These are phyloP conservation scores for Phytophthora podocarpi DNA, from an alignment of 352 stramenopile species.

Conservation along the genomic window DNA sequence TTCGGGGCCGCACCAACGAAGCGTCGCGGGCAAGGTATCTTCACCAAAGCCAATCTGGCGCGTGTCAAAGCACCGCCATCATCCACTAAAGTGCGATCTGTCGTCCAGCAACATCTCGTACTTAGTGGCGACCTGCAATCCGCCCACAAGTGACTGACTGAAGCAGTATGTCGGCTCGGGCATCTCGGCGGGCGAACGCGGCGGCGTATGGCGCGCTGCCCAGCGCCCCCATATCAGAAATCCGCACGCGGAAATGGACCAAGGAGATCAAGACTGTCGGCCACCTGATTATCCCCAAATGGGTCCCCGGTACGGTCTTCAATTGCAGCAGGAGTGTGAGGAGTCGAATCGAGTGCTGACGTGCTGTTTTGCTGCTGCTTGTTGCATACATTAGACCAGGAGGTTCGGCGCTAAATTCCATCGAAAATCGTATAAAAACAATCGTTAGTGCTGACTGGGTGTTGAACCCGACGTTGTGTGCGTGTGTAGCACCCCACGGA, in stretches of 20 bases:
- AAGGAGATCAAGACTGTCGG: slow-evolving; percentile 74
- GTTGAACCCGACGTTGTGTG: background rate
- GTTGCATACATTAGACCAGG: slow-evolving; percentile 45
- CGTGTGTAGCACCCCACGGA: slow-evolving; percentile 55
- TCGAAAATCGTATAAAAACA: background rate
- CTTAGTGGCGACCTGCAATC: no score
- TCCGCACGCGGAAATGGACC: slow-evolving; percentile 77
- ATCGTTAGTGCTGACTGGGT: background rate
- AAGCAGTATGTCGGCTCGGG: slow-evolving; percentile 57
- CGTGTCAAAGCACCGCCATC: no score
- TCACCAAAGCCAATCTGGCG: slow-evolving; percentile 10
- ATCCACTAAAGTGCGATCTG: background rate
- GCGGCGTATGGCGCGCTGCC: slow-evolving; percentile 42
- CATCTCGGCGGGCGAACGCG: slow-evolving; percentile 39
- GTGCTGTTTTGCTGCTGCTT: slow-evolving; percentile 2
- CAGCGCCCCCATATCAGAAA: slow-evolving; percentile 59
- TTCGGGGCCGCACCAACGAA: no score
- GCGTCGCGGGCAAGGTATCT: no score
- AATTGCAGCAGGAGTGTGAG: background rate
- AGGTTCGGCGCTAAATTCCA: slow-evolving; percentile 32
- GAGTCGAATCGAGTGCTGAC: slow-evolving; percentile 8
- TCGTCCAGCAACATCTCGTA: no score
- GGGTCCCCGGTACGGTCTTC: slow-evolving; percentile 56
- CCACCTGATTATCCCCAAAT: slow-evolving; percentile 75
- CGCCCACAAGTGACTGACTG: no score